Evolutionary conservation across 2,329 filamentous ascomycete species (phyloP).

Genomic region (Myriosclerotinia duriaeana): DNA sequence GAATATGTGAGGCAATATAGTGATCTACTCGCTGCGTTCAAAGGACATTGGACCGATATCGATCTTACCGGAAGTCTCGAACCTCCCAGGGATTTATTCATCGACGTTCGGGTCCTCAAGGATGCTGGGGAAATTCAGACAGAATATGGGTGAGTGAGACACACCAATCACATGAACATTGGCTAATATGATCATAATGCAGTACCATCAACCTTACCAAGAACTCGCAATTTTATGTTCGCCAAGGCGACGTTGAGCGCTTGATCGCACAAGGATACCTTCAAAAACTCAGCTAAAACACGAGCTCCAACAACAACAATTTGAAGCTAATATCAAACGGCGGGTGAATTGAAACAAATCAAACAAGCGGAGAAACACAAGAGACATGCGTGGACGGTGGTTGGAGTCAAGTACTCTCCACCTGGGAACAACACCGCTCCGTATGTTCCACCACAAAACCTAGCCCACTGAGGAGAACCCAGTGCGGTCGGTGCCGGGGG

Average conservation of each 20-base stretch:
- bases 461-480: constrained; percentile 10
- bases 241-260: constrained; percentile 92
- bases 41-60: constrained; percentile 97
- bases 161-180: constrained; percentile 22
- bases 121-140: constrained; percentile 99
- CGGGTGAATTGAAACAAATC: not conserved
- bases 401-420: not conserved
- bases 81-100: constrained; percentile 92
- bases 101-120: constrained; percentile 92
- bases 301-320: not conserved
- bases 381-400: not conserved
- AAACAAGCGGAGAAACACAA: not conserved
- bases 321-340: not conserved
- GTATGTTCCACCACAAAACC: constrained; percentile 13
- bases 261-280: constrained; percentile 93
- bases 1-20: constrained; percentile 92
- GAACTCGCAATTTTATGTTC: constrained; percentile 97
- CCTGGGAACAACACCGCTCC: not conserved
- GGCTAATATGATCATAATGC: constrained; percentile 29
- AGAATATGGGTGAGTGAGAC: constrained; percentile 79
- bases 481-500: constrained; percentile 23
- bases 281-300: constrained; percentile 77
- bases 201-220: constrained; percentile 95
- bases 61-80: constrained; percentile 92
- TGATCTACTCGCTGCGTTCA: constrained; percentile 91